A percentile compares a stretch with the other conserved stretches of the same genome.
Evolutionary conservation across 352 stramenopile species (phyloP).

Genomic region (Phytophthora pini): DNA sequence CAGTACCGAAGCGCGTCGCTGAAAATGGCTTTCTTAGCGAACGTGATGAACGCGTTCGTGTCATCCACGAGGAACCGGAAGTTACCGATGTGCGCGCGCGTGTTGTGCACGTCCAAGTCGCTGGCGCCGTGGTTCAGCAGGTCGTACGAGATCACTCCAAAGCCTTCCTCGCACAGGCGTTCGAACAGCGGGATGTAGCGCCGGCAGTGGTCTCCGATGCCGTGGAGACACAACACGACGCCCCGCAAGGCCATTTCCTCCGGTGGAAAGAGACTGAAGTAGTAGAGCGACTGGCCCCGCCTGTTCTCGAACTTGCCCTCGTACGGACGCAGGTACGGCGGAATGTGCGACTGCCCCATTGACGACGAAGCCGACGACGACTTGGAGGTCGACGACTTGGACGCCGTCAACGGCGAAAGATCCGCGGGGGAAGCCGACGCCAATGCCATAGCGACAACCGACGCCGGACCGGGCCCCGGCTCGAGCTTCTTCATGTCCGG

Average conservation of each 20-base stretch:
- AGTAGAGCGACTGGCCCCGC: constrained; percentile 50
- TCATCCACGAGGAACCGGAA: constrained; percentile 47
- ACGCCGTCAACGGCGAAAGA: constrained; percentile 19
- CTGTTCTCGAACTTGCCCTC: constrained; percentile 54
- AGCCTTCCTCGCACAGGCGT: constrained; percentile 45
- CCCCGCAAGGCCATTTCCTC: constrained; percentile 38
- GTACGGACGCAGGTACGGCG: constrained; percentile 26
- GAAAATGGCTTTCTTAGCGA: constrained; percentile 36
- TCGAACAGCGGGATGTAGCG: constrained; percentile 57
- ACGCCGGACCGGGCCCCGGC: constrained; percentile 12
- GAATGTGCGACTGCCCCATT: constrained; percentile 24
- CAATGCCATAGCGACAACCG: constrained; percentile 29
- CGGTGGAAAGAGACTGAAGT: constrained; percentile 53
- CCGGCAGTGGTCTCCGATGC: constrained; percentile 58
- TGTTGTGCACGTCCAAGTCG: constrained; percentile 40
- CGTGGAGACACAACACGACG: constrained; percentile 61
- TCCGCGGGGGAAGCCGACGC: constrained; percentile 25
- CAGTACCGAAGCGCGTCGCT: constrained; percentile 31
- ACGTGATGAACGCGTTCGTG: constrained; percentile 46
- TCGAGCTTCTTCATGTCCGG: constrained; percentile 22
- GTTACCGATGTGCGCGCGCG: constrained; percentile 35
- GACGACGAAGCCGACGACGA: constrained; percentile 23
- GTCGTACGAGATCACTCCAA: constrained; percentile 64
- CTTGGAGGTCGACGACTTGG: constrained; percentile 19
- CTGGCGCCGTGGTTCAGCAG: constrained; percentile 56